Evolutionary conservation across 2,329 filamentous ascomycete genomes (phyloP), one percentile per base, ranked within the genome.

Genomic region (Clonostachys rhizophaga): DNA sequence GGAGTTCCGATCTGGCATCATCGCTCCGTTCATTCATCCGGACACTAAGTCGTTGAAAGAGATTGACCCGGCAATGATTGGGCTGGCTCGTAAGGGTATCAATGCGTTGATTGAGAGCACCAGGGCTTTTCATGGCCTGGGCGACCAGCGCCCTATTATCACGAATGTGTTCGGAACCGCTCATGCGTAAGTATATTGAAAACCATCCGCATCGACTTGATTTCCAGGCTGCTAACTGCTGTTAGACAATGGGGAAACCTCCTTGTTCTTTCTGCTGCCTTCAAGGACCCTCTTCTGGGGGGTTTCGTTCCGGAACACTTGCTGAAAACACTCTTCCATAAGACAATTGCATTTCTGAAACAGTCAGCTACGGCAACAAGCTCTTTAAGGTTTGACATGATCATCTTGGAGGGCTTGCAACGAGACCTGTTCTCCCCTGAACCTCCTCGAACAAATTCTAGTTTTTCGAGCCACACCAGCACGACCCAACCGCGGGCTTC

Each of bases 101-200:
- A 72, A 82, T 40, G 88, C 90, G 7, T 81, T 95, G 1, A 83
- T 96, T 46, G 76, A 87, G 60, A 96, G 92, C 63, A 97, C 92
- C 0, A 79, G 83, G 47, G 89, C 91, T 1, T 95, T 97, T 61
- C 76, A 86, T 52, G 73, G 75, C 3, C 74, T 88, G 24, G 72
- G 79, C 14, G 67, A 70, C n/a, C 67, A 79, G 51, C 81, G 90
- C 33, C 81, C 88, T 9, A 86, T 96, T 45, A 84, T 97, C 47
- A 97, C 92, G n/a, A 97, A 96, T 58, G 85, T 96, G 20, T 95
- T 96, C 67, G 91, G 92, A 45, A 97, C 92, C 16, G 87, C 91
- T 52, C 92, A 96, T 75, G 91, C 92, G 89, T 95, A 87, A 81
- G 89, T 83, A 45, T 12, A 35, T 3, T 9, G 9, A 30, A 30